Evolutionary conservation across 1,139 yeast species (phyloP), one percentile per base, ranked within the genome.

Genomic region (Yamadazyma conglobata): DNA sequence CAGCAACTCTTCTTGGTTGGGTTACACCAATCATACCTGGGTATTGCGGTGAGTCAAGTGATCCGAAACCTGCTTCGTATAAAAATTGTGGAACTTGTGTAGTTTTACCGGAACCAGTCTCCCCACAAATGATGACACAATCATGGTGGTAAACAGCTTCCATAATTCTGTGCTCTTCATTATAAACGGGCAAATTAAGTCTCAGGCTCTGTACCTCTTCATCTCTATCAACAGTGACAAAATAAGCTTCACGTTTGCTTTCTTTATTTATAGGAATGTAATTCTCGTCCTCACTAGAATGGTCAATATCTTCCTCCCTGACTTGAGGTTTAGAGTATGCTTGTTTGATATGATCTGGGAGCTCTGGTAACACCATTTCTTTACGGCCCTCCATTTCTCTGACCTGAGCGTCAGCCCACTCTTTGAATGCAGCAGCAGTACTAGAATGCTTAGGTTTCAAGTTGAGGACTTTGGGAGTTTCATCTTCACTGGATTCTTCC

Each of bases 1-100:
- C 96, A 4, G 99, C 99, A 35, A 91, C 98, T 61, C 99, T 76
- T 64, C 99, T 77, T 0, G 99, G 98, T 58, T 91, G 98, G 0
- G 99, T 91, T 16, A 93, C 70, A 34, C 96, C 98, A 48, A 91
- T 86, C 84, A 89, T 80, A 1, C 96, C 97, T 0, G 95, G 91
- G 19, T 76, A 77, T 17, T 49, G 37, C 8, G 75, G 79, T 15
- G 87, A 76, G 2, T 69, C 69, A 4, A 64, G 53, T 35, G 68
- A 64, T 10, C 95, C 96, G 54, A 80, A 88, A 1, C 96, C 96
- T 0, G 95, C 79, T 56, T 89, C 97, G 50, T 77, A 84, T 29
- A 89, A 56, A 50, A 80, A 79, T 51, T 80, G 87, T 4, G 88
- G 85, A 16, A 81, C 81, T 57, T 83, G 88, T 1, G 91, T 79